Conservation (phyloP, 2,329 filamentous ascomycete genomes). For the Verticillium klebahnii region DNA sequence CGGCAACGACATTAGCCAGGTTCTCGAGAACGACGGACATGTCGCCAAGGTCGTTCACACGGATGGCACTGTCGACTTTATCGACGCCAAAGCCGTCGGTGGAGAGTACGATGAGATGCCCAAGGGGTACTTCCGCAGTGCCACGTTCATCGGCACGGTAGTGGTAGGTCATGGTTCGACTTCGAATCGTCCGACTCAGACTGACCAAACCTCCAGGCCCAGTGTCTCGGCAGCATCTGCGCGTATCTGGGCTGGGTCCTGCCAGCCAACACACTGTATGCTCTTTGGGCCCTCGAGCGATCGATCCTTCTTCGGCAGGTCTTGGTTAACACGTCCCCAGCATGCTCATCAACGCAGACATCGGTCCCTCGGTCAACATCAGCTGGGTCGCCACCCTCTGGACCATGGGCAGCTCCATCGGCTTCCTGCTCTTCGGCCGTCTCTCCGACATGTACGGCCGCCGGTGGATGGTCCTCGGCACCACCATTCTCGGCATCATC, state of each 20-base stretch:
- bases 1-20: conserved; percentile 15
- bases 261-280: conserved; percentile 28
- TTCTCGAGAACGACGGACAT: conserved; percentile 11
- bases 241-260: conserved; percentile 30
- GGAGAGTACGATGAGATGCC: conserved; percentile 35
- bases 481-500: conserved; percentile 26
- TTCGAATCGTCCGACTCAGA: neutral
- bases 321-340: conserved; percentile 8
- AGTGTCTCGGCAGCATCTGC: conserved; percentile 25
- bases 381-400: conserved; percentile 28
- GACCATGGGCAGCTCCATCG: conserved; percentile 32
- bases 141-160: conserved; percentile 35
- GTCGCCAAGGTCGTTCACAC: conserved; percentile 27
- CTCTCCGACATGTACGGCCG: conserved; percentile 38
- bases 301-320: neutral
- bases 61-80: conserved; percentile 35
- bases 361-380: conserved; percentile 25
- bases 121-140: conserved; percentile 32
- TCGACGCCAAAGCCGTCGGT: conserved; percentile 36
- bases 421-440: conserved; percentile 35
- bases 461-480: conserved; percentile 32
- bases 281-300: neutral
- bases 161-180: conserved; percentile 15
- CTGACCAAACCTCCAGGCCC: conserved; percentile 16
- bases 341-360: conserved; percentile 24